Evolutionary conservation across 768 basidiomycete genomes (phyloP).

Genomic region (Psilocybe cyanescens): DNA sequence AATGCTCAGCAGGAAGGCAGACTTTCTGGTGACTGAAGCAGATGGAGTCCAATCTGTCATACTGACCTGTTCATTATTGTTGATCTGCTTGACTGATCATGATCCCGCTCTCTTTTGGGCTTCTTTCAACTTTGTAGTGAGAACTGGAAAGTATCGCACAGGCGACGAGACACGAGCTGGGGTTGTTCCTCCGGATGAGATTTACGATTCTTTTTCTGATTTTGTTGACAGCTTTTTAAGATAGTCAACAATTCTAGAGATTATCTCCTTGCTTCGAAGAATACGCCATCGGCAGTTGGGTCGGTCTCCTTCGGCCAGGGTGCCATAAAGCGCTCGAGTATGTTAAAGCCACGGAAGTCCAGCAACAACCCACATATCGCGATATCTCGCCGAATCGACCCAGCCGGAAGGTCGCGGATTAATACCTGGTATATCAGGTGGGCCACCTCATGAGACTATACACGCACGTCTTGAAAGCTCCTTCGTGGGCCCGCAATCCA

Average conservation of each 20-base stretch:
- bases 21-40: not conserved
- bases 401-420: too few relatives aligned
- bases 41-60: not conserved
- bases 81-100: constrained; percentile 10
- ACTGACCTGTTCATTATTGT: not conserved
- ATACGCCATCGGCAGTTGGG: too few relatives aligned
- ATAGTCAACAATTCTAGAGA: not conserved
- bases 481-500: too few relatives aligned
- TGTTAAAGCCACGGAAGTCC: too few relatives aligned
- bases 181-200: constrained; percentile 50
- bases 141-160: constrained; percentile 69
- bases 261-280: not conserved
- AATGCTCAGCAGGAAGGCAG: not conserved
- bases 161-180: constrained; percentile 55
- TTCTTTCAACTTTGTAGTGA: constrained; percentile 39
- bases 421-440: too few relatives aligned
- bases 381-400: too few relatives aligned
- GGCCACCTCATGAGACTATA: too few relatives aligned
- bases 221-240: constrained; percentile 52
- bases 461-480: too few relatives aligned
- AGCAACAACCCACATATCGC: too few relatives aligned
- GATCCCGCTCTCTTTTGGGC: constrained; percentile 9
- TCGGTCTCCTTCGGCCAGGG: too few relatives aligned
- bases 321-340: too few relatives aligned
- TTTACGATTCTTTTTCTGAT: constrained; percentile 54